Conservation (phyloP, 179 eudicot genomes). For the Gypsophila paniculata region DNA sequence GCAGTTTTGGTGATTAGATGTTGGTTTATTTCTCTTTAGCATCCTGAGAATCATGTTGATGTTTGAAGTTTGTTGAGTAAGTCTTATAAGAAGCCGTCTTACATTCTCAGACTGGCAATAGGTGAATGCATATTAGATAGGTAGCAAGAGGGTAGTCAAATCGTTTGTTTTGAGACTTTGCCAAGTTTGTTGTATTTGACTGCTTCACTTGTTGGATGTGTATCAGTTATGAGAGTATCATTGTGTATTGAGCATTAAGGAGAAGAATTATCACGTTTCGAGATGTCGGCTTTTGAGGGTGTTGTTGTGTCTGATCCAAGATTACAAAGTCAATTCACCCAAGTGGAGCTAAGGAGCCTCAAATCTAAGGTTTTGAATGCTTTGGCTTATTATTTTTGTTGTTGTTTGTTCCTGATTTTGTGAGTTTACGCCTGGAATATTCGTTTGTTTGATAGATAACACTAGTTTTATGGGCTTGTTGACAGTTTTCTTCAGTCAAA, state of each 20-base stretch:
- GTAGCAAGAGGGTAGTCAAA: too few relatives aligned
- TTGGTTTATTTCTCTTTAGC: neutral
- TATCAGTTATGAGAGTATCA: constrained; percentile 21
- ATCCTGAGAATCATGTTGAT: neutral
- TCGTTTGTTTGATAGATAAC: constrained; percentile 15
- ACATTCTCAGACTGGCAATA: too few relatives aligned
- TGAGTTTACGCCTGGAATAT: constrained; percentile 5
- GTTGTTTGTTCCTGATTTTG: neutral
- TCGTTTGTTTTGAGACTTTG: neutral
- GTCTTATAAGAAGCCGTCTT: too few relatives aligned
- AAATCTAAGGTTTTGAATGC: constrained; percentile 44
- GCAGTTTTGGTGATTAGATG: neutral
- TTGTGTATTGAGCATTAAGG: constrained; percentile 20
- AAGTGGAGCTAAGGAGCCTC: constrained; percentile 68
- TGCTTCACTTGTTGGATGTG: neutral
- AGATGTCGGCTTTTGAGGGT: constrained; percentile 69
- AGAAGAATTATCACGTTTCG: constrained; percentile 16
- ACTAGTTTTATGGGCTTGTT: constrained; percentile 3
- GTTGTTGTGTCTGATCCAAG: constrained; percentile 67
- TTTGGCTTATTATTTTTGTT: constrained; percentile 9
- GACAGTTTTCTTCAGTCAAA: constrained; percentile 49
- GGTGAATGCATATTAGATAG: too few relatives aligned
- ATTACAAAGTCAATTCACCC: constrained; percentile 83
- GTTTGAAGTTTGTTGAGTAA: neutral
- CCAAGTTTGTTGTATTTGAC: neutral